Conservation (phyloP, 805 yeast genomes). For the Gaillardinia entomophila region DNA sequence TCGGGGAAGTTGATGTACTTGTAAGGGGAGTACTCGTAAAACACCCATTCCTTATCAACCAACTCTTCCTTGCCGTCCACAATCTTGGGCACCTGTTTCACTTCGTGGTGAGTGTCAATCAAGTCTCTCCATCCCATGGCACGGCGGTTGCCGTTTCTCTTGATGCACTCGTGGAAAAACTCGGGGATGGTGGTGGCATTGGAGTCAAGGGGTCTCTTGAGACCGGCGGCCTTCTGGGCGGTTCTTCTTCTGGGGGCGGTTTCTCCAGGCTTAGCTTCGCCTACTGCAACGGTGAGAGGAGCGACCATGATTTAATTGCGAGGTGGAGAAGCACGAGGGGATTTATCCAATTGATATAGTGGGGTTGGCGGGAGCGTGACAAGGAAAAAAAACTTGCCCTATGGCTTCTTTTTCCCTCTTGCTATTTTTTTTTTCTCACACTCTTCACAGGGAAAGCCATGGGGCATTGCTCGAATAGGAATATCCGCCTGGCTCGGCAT, state of each 20-base stretch:
- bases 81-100: conserved; percentile 64
- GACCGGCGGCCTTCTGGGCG: conserved; percentile 43
- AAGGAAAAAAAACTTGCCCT: no score
- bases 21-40: conserved; percentile 73
- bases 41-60: conserved; percentile 84
- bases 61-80: conserved; percentile 69
- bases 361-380: no score
- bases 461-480: no score
- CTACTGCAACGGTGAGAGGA: conserved; percentile 51
- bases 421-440: no score
- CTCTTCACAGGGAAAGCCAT: no score
- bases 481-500: no score
- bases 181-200: conserved; percentile 69
- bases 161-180: conserved; percentile 55
- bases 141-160: conserved; percentile 45
- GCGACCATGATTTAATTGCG: conserved; percentile 6
- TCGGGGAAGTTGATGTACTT: conserved; percentile 58
- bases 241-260: conserved; percentile 76
- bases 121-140: conserved; percentile 79
- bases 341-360: no score
- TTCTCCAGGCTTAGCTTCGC: conserved; percentile 68
- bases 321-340: no score
- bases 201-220: conserved; percentile 57
- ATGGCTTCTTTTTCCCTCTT: no score
- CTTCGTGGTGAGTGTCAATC: conserved; percentile 68